Evolutionary conservation across 2,329 filamentous ascomycete genomes (phyloP).

Genomic region (Shiraia sp.): DNA sequence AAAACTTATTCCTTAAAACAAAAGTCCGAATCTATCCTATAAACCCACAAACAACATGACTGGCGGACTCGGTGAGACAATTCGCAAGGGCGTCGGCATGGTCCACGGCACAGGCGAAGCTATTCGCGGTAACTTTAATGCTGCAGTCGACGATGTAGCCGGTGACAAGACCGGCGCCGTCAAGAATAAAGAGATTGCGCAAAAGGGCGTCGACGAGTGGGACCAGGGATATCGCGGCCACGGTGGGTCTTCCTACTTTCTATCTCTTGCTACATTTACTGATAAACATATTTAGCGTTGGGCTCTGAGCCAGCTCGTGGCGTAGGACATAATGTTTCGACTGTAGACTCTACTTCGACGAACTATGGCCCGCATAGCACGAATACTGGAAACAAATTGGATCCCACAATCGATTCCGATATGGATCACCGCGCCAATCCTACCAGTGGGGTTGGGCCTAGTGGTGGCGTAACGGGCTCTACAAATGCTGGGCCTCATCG

Average conservation of each 20-base stretch:
- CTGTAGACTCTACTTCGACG: constrained; percentile 22
- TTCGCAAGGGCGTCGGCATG: constrained; percentile 40
- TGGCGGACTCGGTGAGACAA: constrained; percentile 30
- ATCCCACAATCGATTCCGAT: constrained; percentile 31
- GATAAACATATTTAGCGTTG: not conserved
- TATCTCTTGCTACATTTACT: not conserved
- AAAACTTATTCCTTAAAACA: constrained; percentile 7
- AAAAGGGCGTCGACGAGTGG: constrained; percentile 41
- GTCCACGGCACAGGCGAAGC: constrained; percentile 46
- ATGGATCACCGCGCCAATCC: constrained; percentile 32
- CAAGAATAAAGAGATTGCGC: constrained; percentile 38
- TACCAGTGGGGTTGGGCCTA: constrained; percentile 24
- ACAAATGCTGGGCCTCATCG: constrained; percentile 13
- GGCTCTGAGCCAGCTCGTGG: constrained; percentile 2
- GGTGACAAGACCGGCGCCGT: constrained; percentile 33
- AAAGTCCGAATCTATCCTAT: constrained; percentile 1
- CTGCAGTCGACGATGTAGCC: constrained; percentile 37
- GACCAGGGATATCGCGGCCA: constrained; percentile 38
- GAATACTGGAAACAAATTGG: constrained; percentile 36
- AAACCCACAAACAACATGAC: constrained; percentile 23
- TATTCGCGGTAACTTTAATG: constrained; percentile 44
- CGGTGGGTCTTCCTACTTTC: constrained; percentile 8
- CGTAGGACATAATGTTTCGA: constrained; percentile 18
- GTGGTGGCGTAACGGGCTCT: constrained; percentile 19
- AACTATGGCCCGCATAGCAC: constrained; percentile 38